Base-by-base conservation (phyloP, 306 rosid genomes). In the Betula pendula region DNA sequence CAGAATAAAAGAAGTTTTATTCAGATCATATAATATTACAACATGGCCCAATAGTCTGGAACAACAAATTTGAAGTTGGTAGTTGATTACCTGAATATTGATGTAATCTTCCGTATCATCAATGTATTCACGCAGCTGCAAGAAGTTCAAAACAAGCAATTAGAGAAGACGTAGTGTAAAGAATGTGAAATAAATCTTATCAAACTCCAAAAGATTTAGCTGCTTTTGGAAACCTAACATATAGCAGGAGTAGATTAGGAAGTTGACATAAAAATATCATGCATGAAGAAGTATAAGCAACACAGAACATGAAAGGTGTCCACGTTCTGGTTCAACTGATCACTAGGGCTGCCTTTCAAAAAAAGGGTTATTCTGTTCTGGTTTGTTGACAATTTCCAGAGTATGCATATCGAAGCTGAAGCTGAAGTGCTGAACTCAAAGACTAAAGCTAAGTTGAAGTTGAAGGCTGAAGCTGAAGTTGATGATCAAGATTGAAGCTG, bases 61-160 rank as follows among this genome's bases (percentile, higher is more conserved):
- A 2, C 49, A 19, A 51, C 10, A 47, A 67, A 56, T 69, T 79
- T 50, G 2, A 4, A 62, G 43, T 33, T 38, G 1, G 29, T 29
- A 72, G 45, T 3, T 79, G 47, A 45, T 45, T 11, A 91, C 98
- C 89, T 91, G 98, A 58, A 93, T 93, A 77, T 93, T 93, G 62
- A 93, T 89, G 81, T 93, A 93, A 83, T 93, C 98, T 85, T 93
- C 98, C 8, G 98, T 91, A 70, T 91, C 97, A 62, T 93, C 96
- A n/a, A 93, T 89, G 66, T 93, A 93, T 66, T 89, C 94, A 77
- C 94, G 86, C 38, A 93, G 83, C 98, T 93, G 92, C 78, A 86
- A n/a, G 80, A 80, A 67, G 73, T 27, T 68, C 51, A 79, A 66
- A 45, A 74, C 48, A 38, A 56, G 67, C 20, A 69, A 71, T 69